Base-by-base conservation (phyloP, 768 basidiomycete genomes). In the Lanmaoa pseudosensibilis region DNA sequence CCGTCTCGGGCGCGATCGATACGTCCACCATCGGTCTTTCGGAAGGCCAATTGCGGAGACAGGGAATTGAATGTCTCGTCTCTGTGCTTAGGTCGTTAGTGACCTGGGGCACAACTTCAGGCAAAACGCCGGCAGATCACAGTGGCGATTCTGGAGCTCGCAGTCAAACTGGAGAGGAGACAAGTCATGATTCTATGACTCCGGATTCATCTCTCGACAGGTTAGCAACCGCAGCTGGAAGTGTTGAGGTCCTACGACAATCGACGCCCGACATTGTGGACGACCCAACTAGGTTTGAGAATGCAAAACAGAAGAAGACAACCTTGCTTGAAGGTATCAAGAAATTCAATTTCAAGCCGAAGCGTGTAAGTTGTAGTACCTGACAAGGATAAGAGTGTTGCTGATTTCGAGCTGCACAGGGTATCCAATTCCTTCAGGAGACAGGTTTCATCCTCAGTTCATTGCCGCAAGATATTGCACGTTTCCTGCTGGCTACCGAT, bases 301-400 rank as follows among this genome's bases (percentile, higher is more conserved):
- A 83, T 57, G 97, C 94, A 12, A 98, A 97, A 71, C 91, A 94
- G 75, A 89, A 92, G 75, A 99, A 99, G 76, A 98, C 92, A 34
- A 95, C 90, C 0, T 72, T 98, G 30, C 75, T 94, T 38, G 96
- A 98, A 69, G 97, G 97, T 27, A 90, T 98, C 73, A 94, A 90
- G 73, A 94, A 93, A 73, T 99, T 99, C 74, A 98, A 98, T 70
- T 94, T 88, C 79, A 98, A 97, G 74, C 95, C 96, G n/a, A 98
- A 98, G 74, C 83, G 87, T 63, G 94, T 95, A 66, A 45, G 87
- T 73, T 36, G 38, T 37, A 8, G 27, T 15, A 27, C 7, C 38
- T 69, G 27, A 50, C 16, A 19, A n/a, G 38, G 23, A 34, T 37
- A 32, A 36, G 19, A 19, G 10, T 33, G 10, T 23, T 18, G 27